Evolutionary conservation across 345 rosid species (phyloP), one percentile per base, ranked within the genome.

Genomic region (Crucihimalaya himalaica): DNA sequence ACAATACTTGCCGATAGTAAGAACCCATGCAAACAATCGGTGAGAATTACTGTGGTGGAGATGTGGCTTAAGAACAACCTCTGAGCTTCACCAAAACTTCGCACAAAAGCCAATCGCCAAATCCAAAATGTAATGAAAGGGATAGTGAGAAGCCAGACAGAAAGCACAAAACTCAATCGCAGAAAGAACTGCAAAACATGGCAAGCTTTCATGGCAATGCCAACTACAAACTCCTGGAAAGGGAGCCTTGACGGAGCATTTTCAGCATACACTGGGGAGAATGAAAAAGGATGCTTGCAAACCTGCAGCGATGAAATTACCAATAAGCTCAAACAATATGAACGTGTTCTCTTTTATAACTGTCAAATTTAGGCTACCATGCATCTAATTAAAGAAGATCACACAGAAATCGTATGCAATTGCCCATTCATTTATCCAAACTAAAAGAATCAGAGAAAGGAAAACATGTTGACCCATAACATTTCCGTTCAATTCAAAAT

Each of bases 241-340:
- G 99, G 96, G 77, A 96, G 99, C 85, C 98, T 96, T 11, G 90
- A 68, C 15, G 99, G 99, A 61, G 98, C 98, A 86, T 96, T 87
- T 45, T 84, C 95, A 12, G 99, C 98, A 83, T 96, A 96, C 45
- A 96, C 95, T 8, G 98, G 98, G 10, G 99, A 96, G 84, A 96
- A 96, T 7, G 97, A 83, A 84, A 96, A 96, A 0, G 97, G 88
- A 83, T 92, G 91, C 81, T 92, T 96, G 83, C 99, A 92, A 47
- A 96, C 98, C 99, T 92, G 84, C 71, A 80, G 40, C 31, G 5
- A 56, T 28, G 20, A 63, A 70, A 51, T 37, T 5, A 70, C 52
- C 60, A 40, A 40, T 21, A 53, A 63, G 46, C 64, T 58, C 9
- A 35, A 14, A 37, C 23, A 21, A 20, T 60, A 60, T 37, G 16